Percentiles rank a stretch among this genome's conserved stretches.
Conservation (phyloP, 2,329 filamentous ascomycete genomes). For the Elsinoe fawcettii region DNA sequence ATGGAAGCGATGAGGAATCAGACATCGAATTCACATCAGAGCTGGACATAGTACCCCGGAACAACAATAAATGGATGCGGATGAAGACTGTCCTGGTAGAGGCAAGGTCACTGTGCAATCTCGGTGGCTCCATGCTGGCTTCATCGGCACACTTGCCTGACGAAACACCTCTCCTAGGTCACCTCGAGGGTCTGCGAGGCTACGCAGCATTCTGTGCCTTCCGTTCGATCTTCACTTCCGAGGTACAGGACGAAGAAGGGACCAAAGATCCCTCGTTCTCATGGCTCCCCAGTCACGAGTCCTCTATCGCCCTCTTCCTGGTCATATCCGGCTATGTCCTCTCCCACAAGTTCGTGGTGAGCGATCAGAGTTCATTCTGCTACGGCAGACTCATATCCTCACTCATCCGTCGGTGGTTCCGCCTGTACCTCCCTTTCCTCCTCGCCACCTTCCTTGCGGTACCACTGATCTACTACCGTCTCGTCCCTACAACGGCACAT, state of each 20-base stretch:
- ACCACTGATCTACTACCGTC: neutral
- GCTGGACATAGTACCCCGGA: neutral
- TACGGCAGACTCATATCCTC: neutral
- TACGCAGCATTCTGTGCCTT: neutral
- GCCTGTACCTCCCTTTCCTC: neutral
- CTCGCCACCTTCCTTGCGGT: neutral
- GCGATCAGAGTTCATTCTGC: neutral
- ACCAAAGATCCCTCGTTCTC: neutral
- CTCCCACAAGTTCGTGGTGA: neutral
- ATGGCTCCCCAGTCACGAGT: neutral
- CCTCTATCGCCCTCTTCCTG: neutral
- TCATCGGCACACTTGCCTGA: neutral
- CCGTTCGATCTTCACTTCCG: neutral
- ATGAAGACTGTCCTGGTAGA: neutral
- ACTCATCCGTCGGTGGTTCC: neutral
- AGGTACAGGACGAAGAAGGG: neutral
- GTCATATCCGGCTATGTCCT: conserved; percentile 2
- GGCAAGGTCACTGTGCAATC: neutral
- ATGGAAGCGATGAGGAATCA: neutral
- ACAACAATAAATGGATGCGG: neutral
- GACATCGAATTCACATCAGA: neutral
- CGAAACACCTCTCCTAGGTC: neutral
- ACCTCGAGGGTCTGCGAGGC: neutral
- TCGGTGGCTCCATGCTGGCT: neutral
- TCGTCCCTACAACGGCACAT: neutral